Evolutionary conservation across 1,139 yeast species (phyloP).

Genomic region (Geotrichum australiense): DNA sequence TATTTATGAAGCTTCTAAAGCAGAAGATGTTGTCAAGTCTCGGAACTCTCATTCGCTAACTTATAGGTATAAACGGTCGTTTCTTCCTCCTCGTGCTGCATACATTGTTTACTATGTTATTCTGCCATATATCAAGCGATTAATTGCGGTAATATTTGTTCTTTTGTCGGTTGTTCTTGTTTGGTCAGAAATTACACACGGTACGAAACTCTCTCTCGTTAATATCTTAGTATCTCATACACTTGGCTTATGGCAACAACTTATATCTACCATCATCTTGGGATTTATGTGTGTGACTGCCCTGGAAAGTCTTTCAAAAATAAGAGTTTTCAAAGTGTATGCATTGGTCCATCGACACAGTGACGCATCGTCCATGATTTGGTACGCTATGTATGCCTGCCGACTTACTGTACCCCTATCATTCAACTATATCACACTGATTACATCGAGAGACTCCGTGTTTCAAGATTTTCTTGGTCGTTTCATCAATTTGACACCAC

Average conservation of each 20-base stretch:
- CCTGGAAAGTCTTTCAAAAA: constrained; percentile 56
- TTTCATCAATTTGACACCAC: constrained; percentile 66
- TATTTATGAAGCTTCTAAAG: constrained; percentile 35
- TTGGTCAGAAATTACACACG: constrained; percentile 71
- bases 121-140: constrained; percentile 43
- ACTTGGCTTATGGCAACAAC: constrained; percentile 33
- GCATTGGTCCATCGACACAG: constrained; percentile 62
- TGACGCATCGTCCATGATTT: constrained; percentile 67
- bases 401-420: constrained; percentile 77
- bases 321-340: constrained; percentile 68
- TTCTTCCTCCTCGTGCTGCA: constrained; percentile 36
- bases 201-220: constrained; percentile 56
- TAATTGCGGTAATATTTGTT: constrained; percentile 38
- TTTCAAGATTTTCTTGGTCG: constrained; percentile 58
- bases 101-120: constrained; percentile 39
- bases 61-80: constrained; percentile 30
- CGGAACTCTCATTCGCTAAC: constrained; percentile 20
- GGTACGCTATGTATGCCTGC: constrained; percentile 75
- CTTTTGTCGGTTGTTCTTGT: constrained; percentile 49
- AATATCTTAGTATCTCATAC: constrained; percentile 41
- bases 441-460: constrained; percentile 43
- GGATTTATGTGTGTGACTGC: constrained; percentile 65
- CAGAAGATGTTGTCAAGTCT: constrained; percentile 31
- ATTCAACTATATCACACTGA: constrained; percentile 66
- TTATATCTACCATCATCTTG: constrained; percentile 42